Base-by-base conservation (phyloP, 140 eudicot species). In the Erigeron philadelphicus region DNA sequence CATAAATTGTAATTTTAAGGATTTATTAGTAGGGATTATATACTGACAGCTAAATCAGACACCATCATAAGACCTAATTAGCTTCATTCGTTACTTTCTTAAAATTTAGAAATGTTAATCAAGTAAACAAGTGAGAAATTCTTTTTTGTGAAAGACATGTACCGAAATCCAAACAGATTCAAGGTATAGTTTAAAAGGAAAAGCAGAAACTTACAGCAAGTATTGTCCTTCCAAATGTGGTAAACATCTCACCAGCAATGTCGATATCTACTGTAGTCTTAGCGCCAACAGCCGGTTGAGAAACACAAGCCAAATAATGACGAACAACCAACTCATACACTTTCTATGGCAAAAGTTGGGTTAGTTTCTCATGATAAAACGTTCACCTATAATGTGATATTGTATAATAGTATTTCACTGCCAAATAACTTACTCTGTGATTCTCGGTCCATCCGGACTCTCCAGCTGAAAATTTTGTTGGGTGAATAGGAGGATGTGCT, bases 401-500 rank as follows among this genome's bases (percentile, higher is more conserved):
- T 61, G 72, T 60, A 31, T 31, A 63, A 71, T 46, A 50, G 18
- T 64, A 52, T 45, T 13, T 17, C 18, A 71, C 9, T 9, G 69
- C 23, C 9, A 71, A 19, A 64, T 19, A 78, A 90, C 7, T 82
- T 66, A 92, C 98, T 70, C 79, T 85, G 79, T 92, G 98, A 70
- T 92, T 90, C 61, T 79, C 90, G 61, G 88, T 91, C 98, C 98
- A 93, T 52, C 84, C 70, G 78, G 96, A 76, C 79, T 89, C 96
- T 64, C 98, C 96, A 53, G 85, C 74, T n/a, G 98, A 89, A 80
- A 83, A 93, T 47, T 87, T 93, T 68, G 98, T 93, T 18, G 98
- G 98, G 81, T 93, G 98, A 78, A 93, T 93, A 13, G 98, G 98
- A 67, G 98, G 98, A 72, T 93, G 98, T 41, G 98, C 96, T 78